phyloP scores from a whole-genome alignment of 2,329 filamentous ascomycete species.

The Alternaria alternata region DNA sequence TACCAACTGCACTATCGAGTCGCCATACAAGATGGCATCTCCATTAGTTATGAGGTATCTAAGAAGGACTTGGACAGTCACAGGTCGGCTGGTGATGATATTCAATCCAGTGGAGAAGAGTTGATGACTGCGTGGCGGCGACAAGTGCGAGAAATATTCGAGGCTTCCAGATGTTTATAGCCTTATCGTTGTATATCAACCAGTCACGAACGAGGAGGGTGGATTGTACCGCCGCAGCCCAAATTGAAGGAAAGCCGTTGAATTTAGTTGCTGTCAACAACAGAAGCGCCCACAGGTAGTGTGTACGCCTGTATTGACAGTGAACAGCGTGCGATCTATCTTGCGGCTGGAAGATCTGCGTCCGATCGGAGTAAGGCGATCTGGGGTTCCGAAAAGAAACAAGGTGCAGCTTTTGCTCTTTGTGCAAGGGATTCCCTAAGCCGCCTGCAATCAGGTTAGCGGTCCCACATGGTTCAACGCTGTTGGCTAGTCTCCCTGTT shows the following conservation, averaged over 20 bases:
- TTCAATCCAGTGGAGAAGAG: not conserved
- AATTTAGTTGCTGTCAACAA: too few species aligned
- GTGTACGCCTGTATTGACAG: not conserved
- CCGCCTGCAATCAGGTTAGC: not conserved
- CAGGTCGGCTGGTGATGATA: not conserved
- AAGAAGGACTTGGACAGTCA: not conserved
- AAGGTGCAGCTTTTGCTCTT: not conserved
- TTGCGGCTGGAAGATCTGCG: not conserved
- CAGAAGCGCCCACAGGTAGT: not conserved
- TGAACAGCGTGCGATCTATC: not conserved
- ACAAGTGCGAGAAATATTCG: constrained; percentile 3
- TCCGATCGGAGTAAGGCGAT: not conserved
- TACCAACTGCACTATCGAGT: constrained; percentile 10
- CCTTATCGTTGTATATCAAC: not conserved
- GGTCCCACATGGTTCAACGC: not conserved
- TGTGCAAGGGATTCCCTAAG: not conserved
- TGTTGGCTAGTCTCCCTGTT: not conserved
- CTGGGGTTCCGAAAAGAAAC: not conserved
- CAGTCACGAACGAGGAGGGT: not conserved
- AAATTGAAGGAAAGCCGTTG: not conserved
- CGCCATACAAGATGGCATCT: not conserved
- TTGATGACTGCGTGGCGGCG: constrained; percentile 5
- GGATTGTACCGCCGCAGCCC: not conserved
- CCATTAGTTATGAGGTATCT: not conserved
- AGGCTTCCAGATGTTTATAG: constrained; percentile 9